Conservation (phyloP, 495 filamentous ascomycete species). For the Xylaria acuta region DNA sequence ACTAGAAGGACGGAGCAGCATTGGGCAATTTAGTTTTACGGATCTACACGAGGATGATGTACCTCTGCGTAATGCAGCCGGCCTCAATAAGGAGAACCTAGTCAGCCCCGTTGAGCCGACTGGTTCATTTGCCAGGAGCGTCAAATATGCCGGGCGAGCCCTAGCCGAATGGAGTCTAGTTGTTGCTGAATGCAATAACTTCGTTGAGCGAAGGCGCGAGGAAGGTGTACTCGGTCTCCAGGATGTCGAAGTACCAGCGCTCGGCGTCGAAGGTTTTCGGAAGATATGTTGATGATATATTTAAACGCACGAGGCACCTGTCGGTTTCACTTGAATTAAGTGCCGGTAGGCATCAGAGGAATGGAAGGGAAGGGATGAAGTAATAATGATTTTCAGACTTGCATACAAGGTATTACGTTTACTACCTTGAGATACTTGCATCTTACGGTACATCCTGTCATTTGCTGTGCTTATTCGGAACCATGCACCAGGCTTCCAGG, state of each 20-base stretch:
- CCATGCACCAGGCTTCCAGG: neutral
- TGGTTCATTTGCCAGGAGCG: slow-evolving; percentile 45
- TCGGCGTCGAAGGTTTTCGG: slow-evolving; percentile 86
- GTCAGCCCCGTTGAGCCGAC: slow-evolving; percentile 46
- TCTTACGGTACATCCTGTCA: neutral
- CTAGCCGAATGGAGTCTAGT: slow-evolving; percentile 90
- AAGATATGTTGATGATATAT: slow-evolving; percentile 50
- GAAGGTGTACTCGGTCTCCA: slow-evolving; percentile 81
- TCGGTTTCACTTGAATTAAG: neutral
- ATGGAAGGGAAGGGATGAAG: neutral
- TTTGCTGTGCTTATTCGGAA: neutral
- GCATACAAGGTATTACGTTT: neutral
- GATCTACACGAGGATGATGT: slow-evolving; percentile 34
- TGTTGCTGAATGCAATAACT: slow-evolving; percentile 87
- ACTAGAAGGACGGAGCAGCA: slow-evolving; percentile 31
- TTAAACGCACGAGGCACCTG: neutral
- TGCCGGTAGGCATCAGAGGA: neutral
- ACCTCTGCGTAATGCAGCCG: slow-evolving; percentile 26
- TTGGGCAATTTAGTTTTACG: slow-evolving; percentile 28
- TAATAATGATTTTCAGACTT: neutral
- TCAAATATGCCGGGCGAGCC: slow-evolving; percentile 83
- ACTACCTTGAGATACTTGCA: neutral
- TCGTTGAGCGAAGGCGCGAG: slow-evolving; percentile 82
- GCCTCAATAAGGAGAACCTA: slow-evolving; percentile 35
- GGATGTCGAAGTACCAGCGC: slow-evolving; percentile 83